phyloP scores from a whole-genome alignment of 164 flowering plant species.

The Cinnamomum chago region DNA sequence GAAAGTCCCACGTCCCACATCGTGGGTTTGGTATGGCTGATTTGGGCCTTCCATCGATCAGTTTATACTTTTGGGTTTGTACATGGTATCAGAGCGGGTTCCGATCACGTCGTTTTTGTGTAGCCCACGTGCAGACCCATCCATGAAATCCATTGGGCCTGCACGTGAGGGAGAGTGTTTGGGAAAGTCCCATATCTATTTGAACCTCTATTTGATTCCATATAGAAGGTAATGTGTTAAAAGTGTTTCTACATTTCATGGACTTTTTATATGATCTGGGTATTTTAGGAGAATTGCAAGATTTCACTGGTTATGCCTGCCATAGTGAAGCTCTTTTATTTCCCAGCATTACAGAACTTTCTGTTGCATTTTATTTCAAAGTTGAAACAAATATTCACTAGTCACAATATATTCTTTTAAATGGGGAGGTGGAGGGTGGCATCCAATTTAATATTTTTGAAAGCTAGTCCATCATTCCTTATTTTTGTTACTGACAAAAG shows the following conservation, averaged over 20 bases:
- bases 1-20: too few relatives aligned
- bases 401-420: not conserved
- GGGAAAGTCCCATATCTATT: not conserved
- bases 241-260: not conserved
- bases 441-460: not conserved
- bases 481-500: too few relatives aligned
- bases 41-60: not conserved
- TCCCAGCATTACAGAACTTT: not conserved
- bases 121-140: too few relatives aligned
- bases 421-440: not conserved
- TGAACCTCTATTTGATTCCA: not conserved
- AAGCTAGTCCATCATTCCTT: not conserved
- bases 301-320: not conserved
- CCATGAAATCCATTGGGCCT: too few relatives aligned
- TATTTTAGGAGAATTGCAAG: not conserved
- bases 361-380: not conserved
- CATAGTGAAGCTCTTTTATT: not conserved
- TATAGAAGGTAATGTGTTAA: too few relatives aligned
- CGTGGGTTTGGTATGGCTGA: too few relatives aligned
- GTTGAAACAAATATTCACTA: not conserved
- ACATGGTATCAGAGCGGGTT: too few relatives aligned
- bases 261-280: not conserved
- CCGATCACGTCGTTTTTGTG: too few relatives aligned
- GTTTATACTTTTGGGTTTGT: too few relatives aligned
- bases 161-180: too few relatives aligned